These are phyloP conservation scores for Laguncularia racemosa DNA, from an alignment of 345 rosid species.

Conservation along the genomic window DNA sequence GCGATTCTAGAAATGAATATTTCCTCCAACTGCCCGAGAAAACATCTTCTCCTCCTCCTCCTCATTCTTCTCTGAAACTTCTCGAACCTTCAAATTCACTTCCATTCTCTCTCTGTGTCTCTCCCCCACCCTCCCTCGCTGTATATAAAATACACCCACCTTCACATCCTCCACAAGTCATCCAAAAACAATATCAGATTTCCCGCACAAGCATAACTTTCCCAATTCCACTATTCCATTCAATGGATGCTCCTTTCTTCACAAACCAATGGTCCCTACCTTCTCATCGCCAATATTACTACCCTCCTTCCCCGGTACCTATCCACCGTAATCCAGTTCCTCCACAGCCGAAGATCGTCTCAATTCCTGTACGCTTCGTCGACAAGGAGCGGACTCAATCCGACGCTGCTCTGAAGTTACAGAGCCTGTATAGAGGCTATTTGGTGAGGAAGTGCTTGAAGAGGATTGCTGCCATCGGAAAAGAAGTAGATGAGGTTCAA, in stretches of 20 bases:
- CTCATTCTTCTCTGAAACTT: conserved; percentile 21
- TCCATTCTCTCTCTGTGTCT: background rate
- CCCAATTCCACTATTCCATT: background rate
- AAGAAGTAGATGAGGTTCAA: conserved; percentile 39
- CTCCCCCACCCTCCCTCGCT: background rate
- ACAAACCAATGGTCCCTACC: conserved; percentile 14
- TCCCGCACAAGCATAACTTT: too few relatives aligned
- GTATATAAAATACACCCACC: background rate
- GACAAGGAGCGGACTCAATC: conserved; percentile 22
- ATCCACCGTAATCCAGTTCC: conserved; percentile 2
- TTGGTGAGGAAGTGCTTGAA: conserved; percentile 46
- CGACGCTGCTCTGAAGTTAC: conserved; percentile 40
- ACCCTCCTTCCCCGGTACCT: conserved; percentile 1
- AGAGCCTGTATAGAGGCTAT: conserved; percentile 47
- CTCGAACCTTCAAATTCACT: conserved; percentile 25
- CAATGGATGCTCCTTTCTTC: conserved; percentile 32
- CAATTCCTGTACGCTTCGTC: conserved; percentile 42
- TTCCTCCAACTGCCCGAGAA: too few relatives aligned
- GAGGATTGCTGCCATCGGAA: conserved; percentile 29
- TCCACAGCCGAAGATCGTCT: conserved; percentile 26
- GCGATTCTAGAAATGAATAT: conserved; percentile 13
- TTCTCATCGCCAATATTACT: conserved; percentile 7
- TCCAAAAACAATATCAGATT: background rate
- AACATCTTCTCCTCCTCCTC: background rate
- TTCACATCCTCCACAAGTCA: background rate